Base-by-base conservation (phyloP, 257 asterid species). In the Solanum clarkiae region DNA sequence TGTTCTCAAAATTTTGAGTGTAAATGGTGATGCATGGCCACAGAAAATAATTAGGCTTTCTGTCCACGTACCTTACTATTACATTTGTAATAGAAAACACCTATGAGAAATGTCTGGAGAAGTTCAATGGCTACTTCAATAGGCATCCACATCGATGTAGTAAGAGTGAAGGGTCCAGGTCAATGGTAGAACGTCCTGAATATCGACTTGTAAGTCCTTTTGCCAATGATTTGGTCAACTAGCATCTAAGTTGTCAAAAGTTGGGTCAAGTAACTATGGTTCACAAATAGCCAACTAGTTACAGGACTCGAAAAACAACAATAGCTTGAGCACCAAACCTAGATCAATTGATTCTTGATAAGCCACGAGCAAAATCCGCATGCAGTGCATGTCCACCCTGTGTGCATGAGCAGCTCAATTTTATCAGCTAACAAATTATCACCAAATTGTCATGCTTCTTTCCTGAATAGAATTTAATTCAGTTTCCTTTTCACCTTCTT, bases 341-440 rank as follows among this genome's bases (percentile, higher is more conserved):
- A 51, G 17, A 70, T 86, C 85, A 44, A 36, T 36, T 74, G 80
- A 59, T 85, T 85, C 91, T 91, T 10, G 72, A 85, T 54, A 96
- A 80, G 69, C 84, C 57, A 10, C 94, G 93, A 86, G 92, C 94
- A 63, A 96, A 93, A 83, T 94, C 93, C 0, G 97, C 81, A 77
- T 95, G 98, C 87, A 95, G 84, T 10, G 97, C 89, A 90, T 95
- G 98, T 65, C 98, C 98, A 83, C 90, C 98, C 98, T 95, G 89
- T 81, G 68, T 51, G 62, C 55, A 62, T 59, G 77, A 84, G 60
- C 22, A 74, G 59, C 22, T 74, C 44, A 74, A 72, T n/a, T 20
- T n/a, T 10, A 45, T 72, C 80, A 72, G 45, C 12, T 44, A 11
- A 45, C 49, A n/a, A 8, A 4, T n/a, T n/a, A 14, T 22, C 8